Evolutionary conservation across 1,139 yeast genomes (phyloP).

Genomic region (Geotrichum aggregatum): DNA sequence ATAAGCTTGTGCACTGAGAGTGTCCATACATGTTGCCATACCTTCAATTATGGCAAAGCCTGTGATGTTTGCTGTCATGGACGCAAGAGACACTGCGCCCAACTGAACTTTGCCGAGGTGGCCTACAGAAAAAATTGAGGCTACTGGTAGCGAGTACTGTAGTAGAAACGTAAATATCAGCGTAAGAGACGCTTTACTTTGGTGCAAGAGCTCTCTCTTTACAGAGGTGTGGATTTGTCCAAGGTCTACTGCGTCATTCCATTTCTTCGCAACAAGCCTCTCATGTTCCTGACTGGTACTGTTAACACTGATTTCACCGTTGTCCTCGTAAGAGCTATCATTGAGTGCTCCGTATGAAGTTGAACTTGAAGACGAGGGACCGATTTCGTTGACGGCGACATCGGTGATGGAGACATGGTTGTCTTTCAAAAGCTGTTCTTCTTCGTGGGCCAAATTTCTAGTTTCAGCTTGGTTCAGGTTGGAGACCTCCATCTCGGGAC

Average conservation of each 20-base stretch:
- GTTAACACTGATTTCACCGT: not conserved
- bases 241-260: conserved; percentile 37
- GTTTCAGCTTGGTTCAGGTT: not conserved
- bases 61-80: conserved; percentile 83
- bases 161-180: conserved; percentile 59
- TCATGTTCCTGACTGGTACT: conserved; percentile 11
- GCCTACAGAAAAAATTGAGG: conserved; percentile 80
- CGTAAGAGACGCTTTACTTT: conserved; percentile 34
- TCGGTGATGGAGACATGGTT: not conserved
- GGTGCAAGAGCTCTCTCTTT: conserved; percentile 39
- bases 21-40: conserved; percentile 79
- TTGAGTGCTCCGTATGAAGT: not conserved
- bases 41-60: conserved; percentile 80
- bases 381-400: too few species aligned
- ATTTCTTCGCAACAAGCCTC: conserved; percentile 30
- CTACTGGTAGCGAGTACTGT: conserved; percentile 78
- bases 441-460: not conserved
- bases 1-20: conserved; percentile 65
- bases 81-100: conserved; percentile 77
- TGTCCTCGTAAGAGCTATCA: not conserved
- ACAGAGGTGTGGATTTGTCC: conserved; percentile 49
- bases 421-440: not conserved
- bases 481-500: conserved; percentile 13
- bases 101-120: conserved; percentile 71
- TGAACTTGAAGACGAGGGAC: not conserved